Evolutionary conservation across 1,284 basidiomycete genomes (phyloP), one percentile per base, ranked within the genome.

Genomic region (Phenoliferia sp.): DNA sequence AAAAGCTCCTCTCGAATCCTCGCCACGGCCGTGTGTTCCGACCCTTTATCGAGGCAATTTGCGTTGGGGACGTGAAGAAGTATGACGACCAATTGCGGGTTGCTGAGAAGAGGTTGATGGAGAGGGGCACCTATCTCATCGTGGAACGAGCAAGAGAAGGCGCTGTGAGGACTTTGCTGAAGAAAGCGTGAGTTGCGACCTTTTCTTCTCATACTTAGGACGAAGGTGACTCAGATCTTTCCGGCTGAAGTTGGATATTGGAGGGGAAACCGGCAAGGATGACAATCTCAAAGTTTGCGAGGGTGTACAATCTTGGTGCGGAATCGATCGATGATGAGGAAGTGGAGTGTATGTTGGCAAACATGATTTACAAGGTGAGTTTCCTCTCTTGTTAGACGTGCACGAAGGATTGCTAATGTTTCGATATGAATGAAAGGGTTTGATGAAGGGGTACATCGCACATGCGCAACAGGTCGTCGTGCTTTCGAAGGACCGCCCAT

Each of bases 391-490:
- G 32, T 22, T n/a, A n/a, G n/a, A n/a, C n/a, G n/a, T n/a, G n/a
- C n/a, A n/a, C n/a, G n/a, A n/a, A n/a, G n/a, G n/a, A n/a, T n/a
- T n/a, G n/a, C n/a, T n/a, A n/a, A n/a, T n/a, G n/a, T n/a, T n/a
- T n/a, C 19, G 29, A 15, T 52, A 3, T 29, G 22, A 36, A 3
- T 32, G 1, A 6, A 71, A 83, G 81, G 92, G 91, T 3, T 92
- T 89, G 78, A 88, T 98, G 78, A 86, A 90, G 66, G 95, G 95
- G 5, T 98, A 98, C 79, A 95, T 99, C 76, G 94, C 92, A 58
- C 95, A 99, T 77, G 91, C 92, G 77, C 90, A 90, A 78, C 88
- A 92, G 80, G 92, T 89, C 84, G 89, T 97, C 3, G 95, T 99
- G 3, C 79, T 99, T 62, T 87, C 90, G 1, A 86, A 87, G 71